Base-by-base conservation (phyloP, 2,329 filamentous ascomycete species). In the Elsinoe fawcettii region DNA sequence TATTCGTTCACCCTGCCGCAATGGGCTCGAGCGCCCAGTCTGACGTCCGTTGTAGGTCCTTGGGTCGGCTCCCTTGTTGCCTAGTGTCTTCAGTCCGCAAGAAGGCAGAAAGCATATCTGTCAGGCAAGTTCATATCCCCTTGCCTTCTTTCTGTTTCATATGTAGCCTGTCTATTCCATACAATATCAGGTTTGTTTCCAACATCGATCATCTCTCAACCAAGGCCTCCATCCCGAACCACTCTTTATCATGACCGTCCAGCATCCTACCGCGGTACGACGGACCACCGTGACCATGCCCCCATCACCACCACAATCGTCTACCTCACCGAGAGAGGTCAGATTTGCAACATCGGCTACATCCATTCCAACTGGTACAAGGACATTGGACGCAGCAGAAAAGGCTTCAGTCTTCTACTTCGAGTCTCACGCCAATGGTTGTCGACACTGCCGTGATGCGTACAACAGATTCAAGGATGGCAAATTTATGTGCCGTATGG, bases 21-120 rank as follows among this genome's bases (percentile, higher is more conserved):
- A 18, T 53, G 49, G 27, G 49, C 49, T 53, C 49, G 49, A 53
- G 49, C 49, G 49, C 32, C 23, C 41, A n/a, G 34, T 53, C 49
- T 53, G 49, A 53, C 49, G 49, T 53, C 49, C 30, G 46, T 51
- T 34, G 25, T 30, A 18, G 25, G 12, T 16, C 20, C 30, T 14
- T 53, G 49, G 34, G 34, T 25, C 32, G 49, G 30, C 49, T 53
- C 49, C 49, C 49, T 53, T 39, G 49, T 36, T 53, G 49, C 49
- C 49, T 53, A 53, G 20, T 53, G 34, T 51, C 49, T 18, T 53
- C 32, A 53, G 49, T 22, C 18, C 20, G 18, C 20, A 22, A 39
- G 9, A 53, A 53, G 34, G 49, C 30, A 53, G 34, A 36, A 53
- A 53, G 49, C 30, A 53, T 53, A 34, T 34, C 49, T 53, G 49